Conservation (phyloP, 352 stramenopile genomes). For the Pythium apleroticum region DNA sequence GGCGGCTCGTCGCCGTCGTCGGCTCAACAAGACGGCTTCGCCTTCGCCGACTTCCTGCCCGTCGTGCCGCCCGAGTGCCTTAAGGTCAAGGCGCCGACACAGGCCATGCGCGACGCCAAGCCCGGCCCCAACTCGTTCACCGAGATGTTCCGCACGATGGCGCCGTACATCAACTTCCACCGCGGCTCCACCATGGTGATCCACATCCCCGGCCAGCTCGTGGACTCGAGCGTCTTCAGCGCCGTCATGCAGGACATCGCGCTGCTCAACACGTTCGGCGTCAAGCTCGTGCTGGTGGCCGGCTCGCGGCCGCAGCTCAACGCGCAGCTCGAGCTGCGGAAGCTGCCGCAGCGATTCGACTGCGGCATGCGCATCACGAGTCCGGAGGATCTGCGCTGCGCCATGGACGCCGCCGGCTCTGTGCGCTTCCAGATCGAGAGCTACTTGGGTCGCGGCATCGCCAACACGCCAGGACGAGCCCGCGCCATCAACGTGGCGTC, state of each 20-base stretch:
- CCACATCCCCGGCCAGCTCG: slow-evolving; percentile 94
- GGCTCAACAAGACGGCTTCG: not conserved
- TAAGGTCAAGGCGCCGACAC: slow-evolving; percentile 44
- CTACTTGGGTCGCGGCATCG: slow-evolving; percentile 78
- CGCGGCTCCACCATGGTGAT: slow-evolving; percentile 94
- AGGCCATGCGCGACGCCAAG: slow-evolving; percentile 22
- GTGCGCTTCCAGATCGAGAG: slow-evolving; percentile 90
- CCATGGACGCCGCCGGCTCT: slow-evolving; percentile 94
- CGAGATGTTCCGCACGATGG: slow-evolving; percentile 94
- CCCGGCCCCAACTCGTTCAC: slow-evolving; percentile 71
- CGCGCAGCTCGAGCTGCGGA: slow-evolving; percentile 73
- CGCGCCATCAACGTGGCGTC: slow-evolving; percentile 92
- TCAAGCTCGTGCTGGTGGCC: slow-evolving; percentile 95
- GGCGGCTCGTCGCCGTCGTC: not conserved
- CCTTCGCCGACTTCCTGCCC: slow-evolving; percentile 63
- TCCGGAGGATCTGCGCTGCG: slow-evolving; percentile 88
- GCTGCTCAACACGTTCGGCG: slow-evolving; percentile 93
- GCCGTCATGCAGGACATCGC: slow-evolving; percentile 96
- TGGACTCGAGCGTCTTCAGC: slow-evolving; percentile 90
- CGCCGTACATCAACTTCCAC: slow-evolving; percentile 98
- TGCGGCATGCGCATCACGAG: slow-evolving; percentile 91
- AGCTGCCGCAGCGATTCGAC: slow-evolving; percentile 76
- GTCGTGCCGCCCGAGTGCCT: slow-evolving; percentile 79
- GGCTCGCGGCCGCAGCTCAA: slow-evolving; percentile 95
- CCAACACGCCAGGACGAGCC: slow-evolving; percentile 73